These are phyloP conservation scores for Eucalyptus globulus DNA, from an alignment of 345 rosid genomes.

Conservation along the genomic window DNA sequence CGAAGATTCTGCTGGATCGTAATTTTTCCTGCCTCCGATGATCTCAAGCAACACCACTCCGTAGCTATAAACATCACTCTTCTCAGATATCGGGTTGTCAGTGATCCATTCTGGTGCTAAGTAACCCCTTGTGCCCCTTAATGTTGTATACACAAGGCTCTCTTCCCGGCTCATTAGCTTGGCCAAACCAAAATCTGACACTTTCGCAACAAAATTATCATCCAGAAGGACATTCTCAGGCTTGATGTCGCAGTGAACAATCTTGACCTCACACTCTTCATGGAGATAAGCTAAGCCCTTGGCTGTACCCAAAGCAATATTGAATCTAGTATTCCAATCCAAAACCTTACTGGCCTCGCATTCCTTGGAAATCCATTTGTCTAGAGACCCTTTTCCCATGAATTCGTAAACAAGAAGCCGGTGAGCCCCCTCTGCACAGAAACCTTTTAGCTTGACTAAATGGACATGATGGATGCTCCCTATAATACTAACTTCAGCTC, in stretches of 20 bases:
- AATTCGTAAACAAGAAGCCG: constrained; percentile 42
- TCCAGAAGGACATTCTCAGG: constrained; percentile 36
- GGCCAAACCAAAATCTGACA: constrained; percentile 38
- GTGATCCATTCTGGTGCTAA: constrained; percentile 51
- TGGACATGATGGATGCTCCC: constrained; percentile 36
- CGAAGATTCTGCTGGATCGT: constrained; percentile 1
- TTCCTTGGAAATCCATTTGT: constrained; percentile 28
- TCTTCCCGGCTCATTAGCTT: constrained; percentile 31
- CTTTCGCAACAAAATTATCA: constrained; percentile 24
- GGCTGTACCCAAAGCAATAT: constrained; percentile 21
- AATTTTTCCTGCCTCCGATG: constrained; percentile 37
- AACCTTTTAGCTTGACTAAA: constrained; percentile 45
- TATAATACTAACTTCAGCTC: constrained; percentile 32
- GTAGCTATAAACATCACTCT: constrained; percentile 38
- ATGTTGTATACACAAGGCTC: constrained; percentile 20
- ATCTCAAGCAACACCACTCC: constrained; percentile 43
- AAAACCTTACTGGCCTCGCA: neutral
- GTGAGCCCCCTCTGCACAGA: constrained; percentile 28
- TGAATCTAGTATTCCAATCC: constrained; percentile 28
- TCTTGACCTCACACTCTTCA: constrained; percentile 30
- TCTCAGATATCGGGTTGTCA: constrained; percentile 30
- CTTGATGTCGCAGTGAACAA: constrained; percentile 33
- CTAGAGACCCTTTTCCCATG: constrained; percentile 40
- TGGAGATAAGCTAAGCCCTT: constrained; percentile 40
- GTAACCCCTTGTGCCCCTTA: constrained; percentile 51